Base-by-base conservation (phyloP, 2,329 filamentous ascomycete genomes). In the Macrophomina pseudophaseolina region DNA sequence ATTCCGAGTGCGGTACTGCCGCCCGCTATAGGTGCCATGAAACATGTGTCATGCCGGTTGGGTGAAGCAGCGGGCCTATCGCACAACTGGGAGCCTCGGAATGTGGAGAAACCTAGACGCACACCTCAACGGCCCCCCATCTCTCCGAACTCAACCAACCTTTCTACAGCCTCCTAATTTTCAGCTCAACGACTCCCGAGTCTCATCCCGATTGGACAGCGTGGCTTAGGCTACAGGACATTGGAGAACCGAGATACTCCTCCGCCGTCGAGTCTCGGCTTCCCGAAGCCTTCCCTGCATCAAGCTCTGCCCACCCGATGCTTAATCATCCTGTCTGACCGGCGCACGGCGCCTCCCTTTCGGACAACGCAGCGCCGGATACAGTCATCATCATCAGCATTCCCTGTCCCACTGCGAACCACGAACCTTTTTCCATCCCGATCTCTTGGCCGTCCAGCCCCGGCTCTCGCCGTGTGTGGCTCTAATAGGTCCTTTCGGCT, bases 271-370 rank as follows among this genome's bases (percentile, higher is more conserved):
- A 44, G 42, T 40, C n/a, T 49, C 58, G 58, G 58, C n/a, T 30
- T 30, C 5, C 58, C 58, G 58, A 62, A 42, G n/a, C 32, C 32
- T 16, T 35, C 46, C 8, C 16, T 35, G 12, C 42, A 8, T 38
- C n/a, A 62, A 40, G 58, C 30, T 42, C 18, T 38, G 58, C 35
- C 44, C 16, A n/a, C 7, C 32, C 23, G 32, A 6, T 8, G 42
- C 44, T 62, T 62, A 40, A 51, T 62, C 58, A 62, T 62, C 58
- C 58, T 62, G 16, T 30, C 16, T 30, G 9, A 49, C 58, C 28
- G 42, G 58, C 30, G 42, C 58, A 62, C 44, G 44, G 56, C 56
- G 56, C 56, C 56, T 60, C 56, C 56, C 58, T 14, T n/a, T n/a
- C 30, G 42, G 58, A 49, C 58, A 62, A 49, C 58, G 18, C 58